Conservation (phyloP, 2,329 filamentous ascomycete species). For the Zasmidium citrigriseum region DNA sequence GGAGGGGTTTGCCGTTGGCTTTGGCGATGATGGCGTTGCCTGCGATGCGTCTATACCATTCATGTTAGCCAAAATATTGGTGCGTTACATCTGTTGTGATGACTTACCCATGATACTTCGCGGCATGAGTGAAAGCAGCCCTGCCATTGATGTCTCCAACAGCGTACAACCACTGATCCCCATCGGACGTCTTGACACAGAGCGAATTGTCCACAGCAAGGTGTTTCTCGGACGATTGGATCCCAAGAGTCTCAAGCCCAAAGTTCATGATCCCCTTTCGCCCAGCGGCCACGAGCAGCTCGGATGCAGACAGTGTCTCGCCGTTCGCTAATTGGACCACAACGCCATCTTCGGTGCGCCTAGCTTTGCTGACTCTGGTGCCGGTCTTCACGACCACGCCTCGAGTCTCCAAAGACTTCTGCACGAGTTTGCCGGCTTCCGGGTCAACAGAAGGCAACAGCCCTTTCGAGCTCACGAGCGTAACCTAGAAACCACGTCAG, state of each 20-base stretch:
- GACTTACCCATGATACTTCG: conserved; percentile 5
- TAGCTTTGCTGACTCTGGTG: not conserved
- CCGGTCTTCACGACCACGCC: not conserved
- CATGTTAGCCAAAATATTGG: too few relatives aligned
- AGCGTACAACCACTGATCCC: conserved; percentile 6
- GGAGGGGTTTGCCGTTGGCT: not conserved
- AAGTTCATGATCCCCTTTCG: not conserved
- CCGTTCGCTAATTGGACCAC: not conserved
- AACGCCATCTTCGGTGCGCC: not conserved
- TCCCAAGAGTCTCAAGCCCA: conserved; percentile 4
- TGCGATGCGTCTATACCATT: not conserved
- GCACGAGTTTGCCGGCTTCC: not conserved
- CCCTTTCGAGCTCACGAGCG: not conserved
- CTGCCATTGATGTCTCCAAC: conserved; percentile 6
- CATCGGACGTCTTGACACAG: not conserved
- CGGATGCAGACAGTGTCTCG: not conserved
- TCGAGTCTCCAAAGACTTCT: not conserved
- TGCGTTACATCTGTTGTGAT: too few relatives aligned
- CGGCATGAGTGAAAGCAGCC: conserved; percentile 4
- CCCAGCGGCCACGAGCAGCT: conserved; percentile 7
- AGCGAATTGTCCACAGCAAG: conserved; percentile 5
- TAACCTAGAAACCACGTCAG: not conserved
- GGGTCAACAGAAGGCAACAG: not conserved
- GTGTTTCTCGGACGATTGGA: not conserved
- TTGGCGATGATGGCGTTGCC: conserved; percentile 3